Conservation (phyloP, 2,329 filamentous ascomycete species). For the Hypoxylon sp. region DNA sequence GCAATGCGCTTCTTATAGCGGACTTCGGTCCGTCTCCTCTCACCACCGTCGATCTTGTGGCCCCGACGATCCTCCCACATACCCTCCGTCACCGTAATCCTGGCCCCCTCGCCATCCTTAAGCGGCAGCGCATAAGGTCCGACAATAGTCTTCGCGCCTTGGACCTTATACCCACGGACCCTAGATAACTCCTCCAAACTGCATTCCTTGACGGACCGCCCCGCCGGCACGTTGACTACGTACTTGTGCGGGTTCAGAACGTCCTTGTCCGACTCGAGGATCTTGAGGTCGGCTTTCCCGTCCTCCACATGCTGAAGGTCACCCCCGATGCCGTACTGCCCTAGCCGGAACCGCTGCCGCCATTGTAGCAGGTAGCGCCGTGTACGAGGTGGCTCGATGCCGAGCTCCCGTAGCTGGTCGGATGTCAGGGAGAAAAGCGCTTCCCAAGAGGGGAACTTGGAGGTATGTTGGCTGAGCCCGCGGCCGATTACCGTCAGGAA, state of each 20-base stretch:
- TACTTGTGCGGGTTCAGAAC: constrained; percentile 61
- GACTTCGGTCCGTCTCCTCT: constrained; percentile 87
- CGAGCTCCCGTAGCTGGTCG: constrained; percentile 81
- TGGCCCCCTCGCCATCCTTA: constrained; percentile 73
- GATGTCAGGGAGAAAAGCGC: constrained; percentile 87
- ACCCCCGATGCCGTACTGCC: constrained; percentile 83
- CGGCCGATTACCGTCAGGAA: constrained; percentile 95
- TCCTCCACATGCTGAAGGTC: constrained; percentile 77
- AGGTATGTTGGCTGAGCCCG: constrained; percentile 81
- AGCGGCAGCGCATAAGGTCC: constrained; percentile 80
- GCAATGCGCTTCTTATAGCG: constrained; percentile 86
- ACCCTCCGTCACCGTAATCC: constrained; percentile 80
- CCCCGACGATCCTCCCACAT: constrained; percentile 93
- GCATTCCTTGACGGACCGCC: constrained; percentile 54
- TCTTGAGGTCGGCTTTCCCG: constrained; percentile 60
- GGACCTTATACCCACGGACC: constrained; percentile 75
- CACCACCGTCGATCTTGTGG: constrained; percentile 95
- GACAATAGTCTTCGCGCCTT: constrained; percentile 75
- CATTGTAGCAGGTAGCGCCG: constrained; percentile 88
- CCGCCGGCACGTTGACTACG: constrained; percentile 68
- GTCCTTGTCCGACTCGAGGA: constrained; percentile 35
- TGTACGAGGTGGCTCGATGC: constrained; percentile 85
- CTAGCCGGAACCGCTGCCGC: constrained; percentile 85
- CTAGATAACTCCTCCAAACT: constrained; percentile 60
- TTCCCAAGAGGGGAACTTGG: constrained; percentile 92